Base-by-base conservation (phyloP, 768 basidiomycete genomes). In the Rubroboletus pulcherrimus region DNA sequence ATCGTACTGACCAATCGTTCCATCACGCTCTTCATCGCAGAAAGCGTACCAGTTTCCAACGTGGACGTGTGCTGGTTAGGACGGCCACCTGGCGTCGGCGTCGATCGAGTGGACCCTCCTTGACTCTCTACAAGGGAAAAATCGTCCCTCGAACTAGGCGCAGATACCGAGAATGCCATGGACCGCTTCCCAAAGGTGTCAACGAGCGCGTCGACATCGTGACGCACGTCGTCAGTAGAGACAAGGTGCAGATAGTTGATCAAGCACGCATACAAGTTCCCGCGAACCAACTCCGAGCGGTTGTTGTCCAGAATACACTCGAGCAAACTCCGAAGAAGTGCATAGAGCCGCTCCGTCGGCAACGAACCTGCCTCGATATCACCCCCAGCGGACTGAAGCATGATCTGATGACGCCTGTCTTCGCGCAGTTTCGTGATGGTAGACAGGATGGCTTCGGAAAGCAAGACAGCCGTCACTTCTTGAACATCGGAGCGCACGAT, bases 211-310 rank as follows among this genome's bases (percentile, higher is more conserved):
- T 71, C 66, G 24, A 34, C 53, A 1, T 59, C 63, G 4, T 34
- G 38, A 15, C 8, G 47, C 4, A 55, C 58, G 35, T 66, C 66
- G 43, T 66, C 63, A 30, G 59, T 42, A 21, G 67, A 70, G 15
- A 73, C 62, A n/a, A 96, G 80, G 65, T 94, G 87, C 40, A 96
- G 74, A 66, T 93, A 95, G 71, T 96, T 96, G 73, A 92, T 84
- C 54, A 98, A 75, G 5, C 91, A 78, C 4, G 93, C 92, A 69
- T 96, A 98, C n/a, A 98, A 77, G 67, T 98, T 98, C 7, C 96
- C 96, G 26, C 95, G 87, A 17, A 94, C 88, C 49, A 91, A 77
- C 66, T 96, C 93, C 29, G 88, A 81, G 12, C 85, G 86, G 56
- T 87, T 90, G 56, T 81, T 86, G 57, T 89, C 85, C 54, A 87